A percentile compares a stretch with the other conserved stretches of the same genome.
Conservation (phyloP, 2,329 filamentous ascomycete genomes). For the Amauroascus niger region DNA sequence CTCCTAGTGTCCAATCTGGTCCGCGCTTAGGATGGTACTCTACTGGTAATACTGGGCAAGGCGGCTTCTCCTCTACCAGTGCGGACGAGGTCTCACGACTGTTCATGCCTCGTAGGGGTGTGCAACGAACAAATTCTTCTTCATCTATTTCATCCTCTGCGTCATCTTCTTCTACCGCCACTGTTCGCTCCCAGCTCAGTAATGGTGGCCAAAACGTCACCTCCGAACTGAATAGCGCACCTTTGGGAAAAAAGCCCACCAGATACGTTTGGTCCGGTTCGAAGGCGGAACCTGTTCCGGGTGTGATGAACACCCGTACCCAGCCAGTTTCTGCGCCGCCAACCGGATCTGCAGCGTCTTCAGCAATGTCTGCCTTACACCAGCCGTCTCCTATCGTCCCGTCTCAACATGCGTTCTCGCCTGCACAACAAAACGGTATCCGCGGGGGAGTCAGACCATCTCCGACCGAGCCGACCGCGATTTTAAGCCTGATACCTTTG, state of each 20-base stretch:
- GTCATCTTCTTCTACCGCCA: conserved; percentile 47
- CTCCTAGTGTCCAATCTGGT: conserved; percentile 53
- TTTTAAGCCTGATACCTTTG: conserved; percentile 77
- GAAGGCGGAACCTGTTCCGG: conserved; percentile 57
- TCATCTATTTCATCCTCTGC: conserved; percentile 61
- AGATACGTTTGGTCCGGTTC: conserved; percentile 54
- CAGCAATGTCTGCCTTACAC: conserved; percentile 54
- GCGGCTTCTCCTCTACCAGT: conserved; percentile 61
- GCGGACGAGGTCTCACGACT: conserved; percentile 77
- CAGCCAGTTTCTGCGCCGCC: conserved; percentile 52
- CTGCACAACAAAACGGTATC: conserved; percentile 51
- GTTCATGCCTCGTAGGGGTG: conserved; percentile 78
- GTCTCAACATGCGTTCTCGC: conserved; percentile 59
- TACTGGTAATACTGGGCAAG: conserved; percentile 47
- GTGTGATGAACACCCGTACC: conserved; percentile 51
- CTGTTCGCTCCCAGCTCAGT: conserved; percentile 26
- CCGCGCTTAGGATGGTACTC: conserved; percentile 53
- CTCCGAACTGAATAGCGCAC: conserved; percentile 32
- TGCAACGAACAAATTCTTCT: conserved; percentile 81
- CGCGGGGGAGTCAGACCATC: conserved; percentile 36
- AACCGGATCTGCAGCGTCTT: conserved; percentile 50
- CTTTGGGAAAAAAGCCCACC: conserved; percentile 39
- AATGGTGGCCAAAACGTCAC: conserved; percentile 31
- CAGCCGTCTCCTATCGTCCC: conserved; percentile 54
- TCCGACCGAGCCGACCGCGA: conserved; percentile 55